Evolutionary conservation across 805 yeast species (phyloP).

Genomic region (Yamadazyma endophytica): DNA sequence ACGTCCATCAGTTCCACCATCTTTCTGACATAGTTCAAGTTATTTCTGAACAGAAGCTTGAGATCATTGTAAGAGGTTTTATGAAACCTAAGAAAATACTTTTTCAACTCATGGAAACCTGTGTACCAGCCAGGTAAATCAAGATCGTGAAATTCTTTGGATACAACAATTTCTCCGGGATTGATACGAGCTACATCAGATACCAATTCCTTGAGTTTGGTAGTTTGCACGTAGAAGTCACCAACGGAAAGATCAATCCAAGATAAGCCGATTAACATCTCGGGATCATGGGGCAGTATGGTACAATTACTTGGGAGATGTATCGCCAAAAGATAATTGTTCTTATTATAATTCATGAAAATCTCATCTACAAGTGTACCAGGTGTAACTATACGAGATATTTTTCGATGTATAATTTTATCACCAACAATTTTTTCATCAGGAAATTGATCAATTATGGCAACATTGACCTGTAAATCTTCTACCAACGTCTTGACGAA

Average conservation of each 20-base stretch:
- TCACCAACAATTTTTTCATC: conserved; percentile 15
- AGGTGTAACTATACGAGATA: conserved; percentile 80
- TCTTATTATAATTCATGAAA: conserved; percentile 65
- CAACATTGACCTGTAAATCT: conserved; percentile 67
- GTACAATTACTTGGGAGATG: conserved; percentile 50
- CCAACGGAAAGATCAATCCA: conserved; percentile 94
- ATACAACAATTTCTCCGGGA: conserved; percentile 75
- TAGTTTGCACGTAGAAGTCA: conserved; percentile 63
- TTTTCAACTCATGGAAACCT: conserved; percentile 53
- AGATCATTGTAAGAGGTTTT: conserved; percentile 26
- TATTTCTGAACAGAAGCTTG: conserved; percentile 28
- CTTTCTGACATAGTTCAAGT: conserved; percentile 32
- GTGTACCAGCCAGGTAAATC: conserved; percentile 53
- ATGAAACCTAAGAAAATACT: conserved; percentile 57
- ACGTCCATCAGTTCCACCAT: conserved; percentile 24
- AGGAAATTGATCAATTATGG: conserved; percentile 68
- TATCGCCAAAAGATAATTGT: conserved; percentile 67
- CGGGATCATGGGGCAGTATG: conserved; percentile 36
- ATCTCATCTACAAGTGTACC: conserved; percentile 90
- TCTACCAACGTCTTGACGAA: conserved; percentile 73
- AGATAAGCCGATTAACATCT: conserved; percentile 58
- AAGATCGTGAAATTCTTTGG: conserved; percentile 39
- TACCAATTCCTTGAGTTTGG: conserved; percentile 54
- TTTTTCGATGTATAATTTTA: conserved; percentile 56
- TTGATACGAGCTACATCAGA: conserved; percentile 72